Evolutionary conservation across 2,329 filamentous ascomycete genomes (phyloP).

Genomic region (Penicillium sumatraense): DNA sequence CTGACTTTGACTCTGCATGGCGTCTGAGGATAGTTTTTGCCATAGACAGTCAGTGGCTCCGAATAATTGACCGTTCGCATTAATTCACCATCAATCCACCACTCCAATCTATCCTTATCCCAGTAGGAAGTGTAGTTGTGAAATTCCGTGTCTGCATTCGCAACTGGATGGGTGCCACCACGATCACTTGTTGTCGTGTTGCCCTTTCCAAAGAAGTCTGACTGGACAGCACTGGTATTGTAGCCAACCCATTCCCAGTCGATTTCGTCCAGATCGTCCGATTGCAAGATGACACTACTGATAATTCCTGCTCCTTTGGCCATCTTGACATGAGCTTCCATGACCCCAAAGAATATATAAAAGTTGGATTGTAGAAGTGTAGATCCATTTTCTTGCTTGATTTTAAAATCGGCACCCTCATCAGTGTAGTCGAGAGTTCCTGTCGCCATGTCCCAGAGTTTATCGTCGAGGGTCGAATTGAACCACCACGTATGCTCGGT

Average conservation of each 20-base stretch:
- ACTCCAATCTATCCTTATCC: slow-evolving; percentile 67
- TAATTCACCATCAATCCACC: slow-evolving; percentile 65
- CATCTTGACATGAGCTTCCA: slow-evolving; percentile 82
- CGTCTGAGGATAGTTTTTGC: slow-evolving; percentile 69
- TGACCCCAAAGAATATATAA: slow-evolving; percentile 97
- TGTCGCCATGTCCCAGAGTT: slow-evolving; percentile 68
- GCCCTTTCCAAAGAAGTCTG: slow-evolving; percentile 96
- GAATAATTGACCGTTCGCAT: slow-evolving; percentile 66
- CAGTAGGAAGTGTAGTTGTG: slow-evolving; percentile 64
- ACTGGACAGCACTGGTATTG: slow-evolving; percentile 59
- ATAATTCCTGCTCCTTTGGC: slow-evolving; percentile 90
- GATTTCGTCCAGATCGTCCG: slow-evolving; percentile 93
- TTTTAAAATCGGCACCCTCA: slow-evolving; percentile 80
- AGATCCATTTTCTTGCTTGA: slow-evolving; percentile 76
- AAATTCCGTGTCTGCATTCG: slow-evolving; percentile 58
- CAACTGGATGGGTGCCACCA: slow-evolving; percentile 73
- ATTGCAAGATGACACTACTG: slow-evolving; percentile 87
- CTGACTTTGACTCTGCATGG: slow-evolving; percentile 74
- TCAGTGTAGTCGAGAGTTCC: slow-evolving; percentile 67
- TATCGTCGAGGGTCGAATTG: slow-evolving; percentile 61
- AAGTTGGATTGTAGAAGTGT: slow-evolving; percentile 86
- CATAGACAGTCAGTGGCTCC: slow-evolving; percentile 57
- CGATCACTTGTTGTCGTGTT: slow-evolving; percentile 76
- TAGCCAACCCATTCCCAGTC: slow-evolving; percentile 69
- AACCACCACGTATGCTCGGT: slow-evolving; percentile 65